Conservation (phyloP, 805 yeast species). For the Starmera pachycereana region DNA sequence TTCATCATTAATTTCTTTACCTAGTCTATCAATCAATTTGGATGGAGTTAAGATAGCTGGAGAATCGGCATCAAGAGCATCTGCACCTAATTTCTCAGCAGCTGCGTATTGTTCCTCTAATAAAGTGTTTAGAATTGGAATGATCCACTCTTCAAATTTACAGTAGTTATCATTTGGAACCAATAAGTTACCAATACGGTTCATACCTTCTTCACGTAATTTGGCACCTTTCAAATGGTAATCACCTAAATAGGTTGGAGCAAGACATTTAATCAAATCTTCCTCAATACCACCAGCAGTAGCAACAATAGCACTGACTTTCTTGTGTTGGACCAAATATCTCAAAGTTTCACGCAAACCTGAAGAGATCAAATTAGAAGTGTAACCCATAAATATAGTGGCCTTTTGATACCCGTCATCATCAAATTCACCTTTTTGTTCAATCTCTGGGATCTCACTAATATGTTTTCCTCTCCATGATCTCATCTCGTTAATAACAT, state of each 20-base stretch:
- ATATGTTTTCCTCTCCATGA: slow-evolving; percentile 80
- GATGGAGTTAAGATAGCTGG: slow-evolving; percentile 87
- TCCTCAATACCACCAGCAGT: slow-evolving; percentile 98
- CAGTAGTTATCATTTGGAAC: slow-evolving; percentile 98
- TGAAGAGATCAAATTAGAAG: slow-evolving; percentile 90
- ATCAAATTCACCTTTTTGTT: slow-evolving; percentile 66
- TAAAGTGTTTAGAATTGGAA: slow-evolving; percentile 82
- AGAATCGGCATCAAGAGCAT: slow-evolving; percentile 49
- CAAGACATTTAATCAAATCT: slow-evolving; percentile 91
- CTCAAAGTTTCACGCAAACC: slow-evolving; percentile 89
- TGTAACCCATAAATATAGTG: slow-evolving; percentile 91
- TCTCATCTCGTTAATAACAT: slow-evolving; percentile 88
- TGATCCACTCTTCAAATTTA: slow-evolving; percentile 97
- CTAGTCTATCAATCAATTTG: slow-evolving; percentile 80
- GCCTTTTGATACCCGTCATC: slow-evolving; percentile 71
- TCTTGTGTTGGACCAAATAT: slow-evolving; percentile 84
- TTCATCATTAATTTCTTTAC: slow-evolving; percentile 92
- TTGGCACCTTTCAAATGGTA: slow-evolving; percentile 71
- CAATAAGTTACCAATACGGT: slow-evolving; percentile 92
- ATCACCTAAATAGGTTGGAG: slow-evolving; percentile 94
- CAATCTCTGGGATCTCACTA: slow-evolving; percentile 59
- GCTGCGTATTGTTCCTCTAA: slow-evolving; percentile 79
- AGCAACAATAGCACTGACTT: slow-evolving; percentile 93
- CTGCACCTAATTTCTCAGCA: slow-evolving; percentile 41
- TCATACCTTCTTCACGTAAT: slow-evolving; percentile 91